Evolutionary conservation across 129 eudicot species (phyloP), one percentile per base, ranked within the genome.

Genomic region (Deinandra increscens): DNA sequence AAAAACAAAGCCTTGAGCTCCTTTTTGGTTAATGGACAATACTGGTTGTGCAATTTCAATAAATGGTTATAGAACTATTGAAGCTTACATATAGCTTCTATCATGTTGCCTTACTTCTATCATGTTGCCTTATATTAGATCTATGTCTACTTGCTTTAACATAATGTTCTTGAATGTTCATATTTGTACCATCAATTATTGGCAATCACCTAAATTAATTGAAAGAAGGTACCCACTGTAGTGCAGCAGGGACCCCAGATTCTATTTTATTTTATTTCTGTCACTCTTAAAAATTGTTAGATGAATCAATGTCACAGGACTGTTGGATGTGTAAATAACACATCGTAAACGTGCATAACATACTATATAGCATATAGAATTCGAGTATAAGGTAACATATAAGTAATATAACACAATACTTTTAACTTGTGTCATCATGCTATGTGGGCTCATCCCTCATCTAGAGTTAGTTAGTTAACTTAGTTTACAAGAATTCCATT

Each of bases 11-110:
- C 2, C 56, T 6, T 50, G 23, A 50, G 56, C 26, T 50, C 4
- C 26, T 6, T 50, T 2, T 50, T 12, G 26, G 56, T 22, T 7
- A 50, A 7, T 7, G 4, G 26, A 17, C 7, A n/a, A 45, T 23
- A 5, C 54, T 42, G 42, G 58, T 23, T 3, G 26, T 59, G 5
- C 71, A 49, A 12, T 4, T 34, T 3, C 13, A 33, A 55, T 46
- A 36, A 44, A 6, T 44, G 23, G 48, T 60, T 60, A 20, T 26
- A 44, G 48, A 72, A 26, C 68, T 42, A 8, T 55, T 74, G 18
- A 64, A 38, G 33, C 73, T 17, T 42, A 55, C 73, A 65, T 55
- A 37, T 75, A 60, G 45, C 64, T 38, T 64, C 37, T 61, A 50
- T 77, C 70, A 37, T 12, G 37, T n/a, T n/a, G 19, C 61, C 46